Evolutionary conservation across 164 flowering plant species (phyloP).

Genomic region (Hamamelis virginiana): DNA sequence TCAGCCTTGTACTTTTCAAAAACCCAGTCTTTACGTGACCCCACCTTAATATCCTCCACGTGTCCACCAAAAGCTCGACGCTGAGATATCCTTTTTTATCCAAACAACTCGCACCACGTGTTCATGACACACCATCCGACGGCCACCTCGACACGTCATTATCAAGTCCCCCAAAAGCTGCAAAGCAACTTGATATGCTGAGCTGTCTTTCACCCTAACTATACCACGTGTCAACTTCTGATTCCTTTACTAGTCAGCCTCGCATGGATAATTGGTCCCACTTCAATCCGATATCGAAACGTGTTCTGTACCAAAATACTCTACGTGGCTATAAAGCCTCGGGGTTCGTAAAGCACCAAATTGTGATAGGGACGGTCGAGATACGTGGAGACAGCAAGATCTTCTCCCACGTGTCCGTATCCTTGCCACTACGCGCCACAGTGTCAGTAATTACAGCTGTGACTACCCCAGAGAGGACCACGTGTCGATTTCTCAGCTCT

Average conservation of each 20-base stretch:
- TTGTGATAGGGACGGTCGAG: conserved; percentile 4
- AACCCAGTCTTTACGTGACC: no score
- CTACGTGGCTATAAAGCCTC: background rate
- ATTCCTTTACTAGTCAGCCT: no score
- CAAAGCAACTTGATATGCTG: background rate
- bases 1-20: no score
- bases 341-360: background rate
- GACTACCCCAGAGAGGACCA: background rate
- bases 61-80: no score
- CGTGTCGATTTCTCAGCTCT: background rate
- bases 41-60: no score
- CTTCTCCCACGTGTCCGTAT: conserved; percentile 12
- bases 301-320: background rate
- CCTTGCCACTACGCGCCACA: no score
- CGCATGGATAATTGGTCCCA: background rate
- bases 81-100: background rate
- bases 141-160: conserved; percentile 7
- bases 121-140: background rate
- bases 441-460: background rate
- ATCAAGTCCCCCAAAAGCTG: conserved; percentile 6
- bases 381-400: conserved; percentile 7
- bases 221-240: background rate
- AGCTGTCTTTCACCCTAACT: background rate
- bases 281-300: background rate
- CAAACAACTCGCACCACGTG: background rate